Evolutionary conservation across 306 rosid species (phyloP), one percentile per base, ranked within the genome.

Genomic region (Luffa aegyptiaca): DNA sequence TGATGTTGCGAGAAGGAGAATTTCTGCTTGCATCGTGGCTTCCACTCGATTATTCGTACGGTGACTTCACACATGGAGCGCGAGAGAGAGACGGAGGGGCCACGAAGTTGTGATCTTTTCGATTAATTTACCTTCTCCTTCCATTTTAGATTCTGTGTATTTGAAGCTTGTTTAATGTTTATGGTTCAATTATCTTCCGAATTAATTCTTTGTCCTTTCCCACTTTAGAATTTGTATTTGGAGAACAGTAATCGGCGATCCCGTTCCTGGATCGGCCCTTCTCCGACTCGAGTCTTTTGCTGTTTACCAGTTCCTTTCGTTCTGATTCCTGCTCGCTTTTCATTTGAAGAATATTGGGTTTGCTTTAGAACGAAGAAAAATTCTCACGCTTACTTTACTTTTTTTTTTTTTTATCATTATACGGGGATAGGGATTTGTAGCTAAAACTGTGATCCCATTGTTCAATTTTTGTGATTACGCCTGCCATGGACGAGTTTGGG

Each of bases 401-500:
- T 66, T 6, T 14, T 72, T 53, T 5, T 2, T 16, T 53, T 5
- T 16, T 26, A 26, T 26, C 31, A 26, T 26, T 26, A 26, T 26
- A 26, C 31, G 31, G 17, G 51, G 35, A 36, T 53, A n/a, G 59
- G 12, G 73, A 65, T 55, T 83, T 42, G 14, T 9, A 64, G 73
- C 86, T 79, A 1, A 10, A 64, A 64, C 52, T 61, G 12, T 45
- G 59, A 71, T 26, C 36, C 70, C 37, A 18, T 53, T 85, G 69
- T 80, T 62, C 6, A 48, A 41, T 35, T 49, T 59, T 52, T 42
- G 61, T 20, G 36, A 71, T 57, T 44, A 56, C 81, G 48, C 17
- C 31, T 41, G 9, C 73, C 36, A 95, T 95, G 99, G 99, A 95
- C 85, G 91, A 95, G 78, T 95, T 95, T 44, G 97, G 96, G 8